Percentiles rank a stretch among this genome's conserved stretches.
phyloP scores from a whole-genome alignment of 2,329 filamentous ascomycete species.

The Grosmannia serpens region DNA sequence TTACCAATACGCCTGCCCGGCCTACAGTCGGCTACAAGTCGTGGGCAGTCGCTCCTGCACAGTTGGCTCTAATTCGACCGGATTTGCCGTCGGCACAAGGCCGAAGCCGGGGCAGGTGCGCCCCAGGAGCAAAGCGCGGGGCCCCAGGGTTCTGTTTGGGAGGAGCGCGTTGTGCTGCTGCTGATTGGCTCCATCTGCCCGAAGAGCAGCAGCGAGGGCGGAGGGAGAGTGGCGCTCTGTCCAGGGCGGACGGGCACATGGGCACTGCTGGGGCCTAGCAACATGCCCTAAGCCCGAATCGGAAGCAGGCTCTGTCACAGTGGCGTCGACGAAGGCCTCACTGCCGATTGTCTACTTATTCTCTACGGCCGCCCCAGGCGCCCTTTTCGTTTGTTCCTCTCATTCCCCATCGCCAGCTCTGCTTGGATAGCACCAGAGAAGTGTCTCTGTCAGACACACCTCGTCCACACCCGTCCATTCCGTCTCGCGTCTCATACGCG shows the following conservation, averaged over 20 bases:
- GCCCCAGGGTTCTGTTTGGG: background rate
- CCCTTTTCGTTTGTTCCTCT: background rate
- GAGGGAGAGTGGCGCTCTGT: constrained; percentile 1
- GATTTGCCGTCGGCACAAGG: background rate
- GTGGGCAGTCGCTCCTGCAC: no score
- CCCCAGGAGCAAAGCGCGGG: background rate
- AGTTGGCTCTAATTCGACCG: background rate
- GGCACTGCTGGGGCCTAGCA: background rate
- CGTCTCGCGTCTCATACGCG: background rate
- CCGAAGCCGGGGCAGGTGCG: background rate
- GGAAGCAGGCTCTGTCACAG: background rate
- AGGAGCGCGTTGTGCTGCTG: background rate
- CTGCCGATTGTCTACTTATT: background rate
- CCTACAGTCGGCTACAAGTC: no score
- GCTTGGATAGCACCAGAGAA: background rate
- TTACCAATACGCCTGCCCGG: no score
- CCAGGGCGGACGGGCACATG: background rate
- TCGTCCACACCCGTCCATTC: no score
- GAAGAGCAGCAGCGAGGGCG: constrained; percentile 9
- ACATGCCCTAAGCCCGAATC: background rate
- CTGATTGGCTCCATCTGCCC: constrained; percentile 20
- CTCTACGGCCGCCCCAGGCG: background rate
- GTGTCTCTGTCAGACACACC: no score
- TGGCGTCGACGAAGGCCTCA: background rate
- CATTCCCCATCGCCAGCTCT: background rate